phyloP scores from a whole-genome alignment of 2,329 filamentous ascomycete genomes.

The Alternaria postmessia region DNA sequence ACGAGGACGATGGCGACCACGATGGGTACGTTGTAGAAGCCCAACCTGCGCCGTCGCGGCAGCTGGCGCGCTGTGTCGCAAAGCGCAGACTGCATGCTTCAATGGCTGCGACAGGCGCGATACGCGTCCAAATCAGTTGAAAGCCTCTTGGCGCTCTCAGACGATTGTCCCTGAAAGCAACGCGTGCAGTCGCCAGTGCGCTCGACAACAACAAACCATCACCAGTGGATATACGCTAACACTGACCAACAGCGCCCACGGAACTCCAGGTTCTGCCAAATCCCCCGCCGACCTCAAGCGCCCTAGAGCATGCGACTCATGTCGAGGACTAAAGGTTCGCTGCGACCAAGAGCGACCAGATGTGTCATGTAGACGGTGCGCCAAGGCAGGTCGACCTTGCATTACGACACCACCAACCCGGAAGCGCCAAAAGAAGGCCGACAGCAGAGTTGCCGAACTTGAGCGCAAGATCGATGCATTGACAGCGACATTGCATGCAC shows the following conservation, averaged over 20 bases:
- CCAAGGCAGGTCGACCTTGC: slow-evolving; percentile 80
- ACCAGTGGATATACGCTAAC: not conserved
- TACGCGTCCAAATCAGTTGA: not conserved
- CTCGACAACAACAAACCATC: not conserved
- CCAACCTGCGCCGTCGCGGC: not conserved
- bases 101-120: not conserved
- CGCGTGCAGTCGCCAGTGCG: not conserved
- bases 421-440: slow-evolving; percentile 91
- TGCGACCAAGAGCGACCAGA: slow-evolving; percentile 79
- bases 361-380: slow-evolving; percentile 70
- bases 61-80: not conserved
- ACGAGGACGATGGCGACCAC: slow-evolving; percentile 41
- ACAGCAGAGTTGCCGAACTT: slow-evolving; percentile 85
- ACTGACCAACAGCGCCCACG: slow-evolving; percentile 29
- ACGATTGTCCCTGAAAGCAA: not conserved
- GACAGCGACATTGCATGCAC: slow-evolving; percentile 78
- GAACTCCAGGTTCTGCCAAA: slow-evolving; percentile 42
- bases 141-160: not conserved
- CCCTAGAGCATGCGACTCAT: slow-evolving; percentile 58
- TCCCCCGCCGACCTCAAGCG: slow-evolving; percentile 54
- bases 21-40: slow-evolving; percentile 33
- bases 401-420: slow-evolving; percentile 71
- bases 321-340: slow-evolving; percentile 67
- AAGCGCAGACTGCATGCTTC: not conserved
- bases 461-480: slow-evolving; percentile 92